Conservation (phyloP, 257 asterid species). For the Solanum commersonii region DNA sequence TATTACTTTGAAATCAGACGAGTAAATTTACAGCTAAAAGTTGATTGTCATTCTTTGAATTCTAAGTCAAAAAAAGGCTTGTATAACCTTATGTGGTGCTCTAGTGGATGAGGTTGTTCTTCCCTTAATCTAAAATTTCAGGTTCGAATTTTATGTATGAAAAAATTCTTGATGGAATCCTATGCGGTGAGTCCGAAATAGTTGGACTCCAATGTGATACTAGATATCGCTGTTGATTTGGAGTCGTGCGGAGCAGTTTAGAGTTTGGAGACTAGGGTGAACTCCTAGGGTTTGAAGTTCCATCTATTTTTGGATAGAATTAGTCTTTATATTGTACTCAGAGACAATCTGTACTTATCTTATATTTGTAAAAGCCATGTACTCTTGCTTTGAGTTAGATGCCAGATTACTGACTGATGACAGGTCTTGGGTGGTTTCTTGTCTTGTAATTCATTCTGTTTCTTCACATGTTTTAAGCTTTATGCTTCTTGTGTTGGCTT, state of each 20-base stretch:
- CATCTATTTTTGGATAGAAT: no score
- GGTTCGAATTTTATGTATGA: no score
- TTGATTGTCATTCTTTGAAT: not conserved
- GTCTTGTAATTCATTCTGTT: not conserved
- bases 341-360: not conserved
- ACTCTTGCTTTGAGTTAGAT: not conserved
- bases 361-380: not conserved
- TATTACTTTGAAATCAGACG: not conserved
- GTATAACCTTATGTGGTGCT: not conserved
- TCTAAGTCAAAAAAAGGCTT: not conserved
- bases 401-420: no score
- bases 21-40: not conserved
- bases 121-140: no score
- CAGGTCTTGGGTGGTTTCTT: not conserved
- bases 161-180: no score
- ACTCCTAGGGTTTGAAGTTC: no score
- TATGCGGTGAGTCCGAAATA: no score
- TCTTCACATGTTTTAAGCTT: no score
- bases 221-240: not conserved
- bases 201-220: not conserved
- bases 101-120: not conserved
- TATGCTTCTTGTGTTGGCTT: not conserved
- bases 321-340: no score
- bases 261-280: no score
- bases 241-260: no score